These are phyloP conservation scores for Penicillium sp. DNA, from an alignment of 2,329 filamentous ascomycete species.

Conservation along the genomic window DNA sequence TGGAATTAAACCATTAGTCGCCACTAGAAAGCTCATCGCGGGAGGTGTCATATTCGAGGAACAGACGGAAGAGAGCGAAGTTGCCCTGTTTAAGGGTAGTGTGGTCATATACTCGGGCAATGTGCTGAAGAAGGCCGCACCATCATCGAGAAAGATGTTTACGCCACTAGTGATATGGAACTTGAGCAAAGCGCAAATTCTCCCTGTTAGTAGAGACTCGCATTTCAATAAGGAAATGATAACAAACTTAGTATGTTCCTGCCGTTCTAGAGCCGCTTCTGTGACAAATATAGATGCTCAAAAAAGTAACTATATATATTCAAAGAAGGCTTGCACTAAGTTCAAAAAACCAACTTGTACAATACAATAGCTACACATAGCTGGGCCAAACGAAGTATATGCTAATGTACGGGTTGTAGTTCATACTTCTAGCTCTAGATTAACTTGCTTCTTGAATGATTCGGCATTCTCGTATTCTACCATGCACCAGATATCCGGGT, in stretches of 20 bases:
- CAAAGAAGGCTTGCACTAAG: neutral
- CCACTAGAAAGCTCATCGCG: conserved; percentile 10
- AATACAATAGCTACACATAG: neutral
- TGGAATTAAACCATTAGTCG: conserved; percentile 11
- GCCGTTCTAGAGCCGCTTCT: neutral
- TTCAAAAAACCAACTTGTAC: neutral
- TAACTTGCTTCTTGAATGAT: too few relatives aligned
- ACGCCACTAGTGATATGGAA: conserved; percentile 18
- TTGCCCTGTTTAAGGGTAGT: conserved; percentile 13
- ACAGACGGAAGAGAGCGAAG: conserved; percentile 8
- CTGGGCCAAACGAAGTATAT: too few relatives aligned
- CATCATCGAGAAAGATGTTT: conserved; percentile 14
- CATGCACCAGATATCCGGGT: too few relatives aligned
- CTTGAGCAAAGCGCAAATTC: conserved; percentile 12
- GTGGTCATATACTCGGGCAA: conserved; percentile 16
- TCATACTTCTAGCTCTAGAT: too few relatives aligned
- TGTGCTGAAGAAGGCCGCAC: conserved; percentile 9
- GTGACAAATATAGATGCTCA: neutral
- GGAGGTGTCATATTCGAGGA: conserved; percentile 17
- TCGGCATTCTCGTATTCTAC: too few relatives aligned
- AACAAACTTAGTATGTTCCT: neutral
- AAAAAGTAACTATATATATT: neutral
- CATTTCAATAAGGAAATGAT: neutral
- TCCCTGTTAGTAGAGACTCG: conserved; percentile 8
- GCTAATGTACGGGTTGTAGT: too few relatives aligned